Base-by-base conservation (phyloP, 208 protist genomes). In the Wallacemonas collosoma region DNA sequence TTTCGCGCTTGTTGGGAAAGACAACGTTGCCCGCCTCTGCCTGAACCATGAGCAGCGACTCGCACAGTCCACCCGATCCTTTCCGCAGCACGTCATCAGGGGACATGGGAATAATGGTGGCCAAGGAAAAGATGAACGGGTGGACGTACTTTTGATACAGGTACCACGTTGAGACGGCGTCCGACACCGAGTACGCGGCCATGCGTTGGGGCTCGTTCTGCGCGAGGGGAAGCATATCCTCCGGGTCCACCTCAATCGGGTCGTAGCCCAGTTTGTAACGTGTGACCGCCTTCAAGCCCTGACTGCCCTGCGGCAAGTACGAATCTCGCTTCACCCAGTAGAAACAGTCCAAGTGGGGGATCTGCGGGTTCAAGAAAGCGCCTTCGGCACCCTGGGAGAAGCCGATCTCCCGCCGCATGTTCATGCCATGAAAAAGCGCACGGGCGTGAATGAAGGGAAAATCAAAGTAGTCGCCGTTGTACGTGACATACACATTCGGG, bases 401-500 rank as follows among this genome's bases (percentile, higher is more conserved):
- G 56, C 94, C 94, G 66, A 97, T 91, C 70, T 98, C 91, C 11
- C 82, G 81, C 48, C 88, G 80, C 89, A 98, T 89, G 79, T 90
- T 91, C 87, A 98, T 88, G 35, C 89, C 77, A 67, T 95, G 83
- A 69, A 89, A 86, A 12, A 88, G 71, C 5, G 97, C 83, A 17
- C 99, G 85, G 5, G 87, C 83, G 48, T 99, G 97, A 64, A 99
- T 94, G 82, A 99, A 99, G 3, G 98, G 99, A 79, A 96, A 99
- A 90, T 99, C 99, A 90, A 99, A 99, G 73, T 95, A 98, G 82
- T 99, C 99, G 43, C 99, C 99, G 95, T 99, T 99, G 82, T 98
- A 99, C 2, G 99, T 99, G 12, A 99, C 99, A 73, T 99, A 98
- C 15, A 99, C 97, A 62, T 97, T 95, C 12, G 99, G 99, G 64